Evolutionary conservation across 2,329 filamentous ascomycete species (phyloP).

Genomic region (Pestalotiopsis sp.): DNA sequence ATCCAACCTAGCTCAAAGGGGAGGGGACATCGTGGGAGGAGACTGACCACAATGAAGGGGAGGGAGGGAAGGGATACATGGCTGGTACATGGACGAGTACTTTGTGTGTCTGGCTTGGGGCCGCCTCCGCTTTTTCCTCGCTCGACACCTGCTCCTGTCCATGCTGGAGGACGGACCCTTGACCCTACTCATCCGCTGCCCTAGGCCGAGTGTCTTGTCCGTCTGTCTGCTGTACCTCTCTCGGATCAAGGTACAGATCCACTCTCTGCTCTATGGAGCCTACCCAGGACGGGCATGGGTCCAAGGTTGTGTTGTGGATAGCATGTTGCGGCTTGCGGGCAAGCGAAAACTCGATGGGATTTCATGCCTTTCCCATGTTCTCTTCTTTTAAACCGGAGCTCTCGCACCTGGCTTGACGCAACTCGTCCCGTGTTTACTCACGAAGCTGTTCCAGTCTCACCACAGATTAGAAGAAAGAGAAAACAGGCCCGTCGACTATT

Average conservation of each 20-base stretch:
- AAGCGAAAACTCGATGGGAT: constrained; percentile 21
- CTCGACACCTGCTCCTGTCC: not conserved
- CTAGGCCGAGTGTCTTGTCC: constrained; percentile 3
- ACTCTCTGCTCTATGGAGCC: not conserved
- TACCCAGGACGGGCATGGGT: constrained; percentile 15
- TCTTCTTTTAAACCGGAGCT: constrained; percentile 15
- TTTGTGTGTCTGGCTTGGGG: not conserved
- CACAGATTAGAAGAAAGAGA: not conserved
- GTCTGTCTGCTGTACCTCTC: not conserved
- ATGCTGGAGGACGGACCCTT: not conserved
- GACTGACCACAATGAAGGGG: not conserved
- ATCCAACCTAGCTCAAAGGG: not conserved
- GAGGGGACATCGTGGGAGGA: not conserved
- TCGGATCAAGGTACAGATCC: constrained; percentile 13
- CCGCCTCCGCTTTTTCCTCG: not conserved
- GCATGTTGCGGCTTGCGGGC: constrained; percentile 15
- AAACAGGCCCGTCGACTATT: not conserved
- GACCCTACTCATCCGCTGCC: constrained; percentile 12
- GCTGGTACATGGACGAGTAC: constrained; percentile 5
- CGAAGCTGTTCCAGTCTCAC: constrained; percentile 1
- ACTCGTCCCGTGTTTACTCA: constrained; percentile 9
- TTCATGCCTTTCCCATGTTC: constrained; percentile 20
- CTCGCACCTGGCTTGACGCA: constrained; percentile 7
- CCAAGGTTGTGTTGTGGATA: constrained; percentile 1
- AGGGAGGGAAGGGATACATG: constrained; percentile 8